These are phyloP conservation scores for Exophiala aquamarina DNA, from an alignment of 2,329 filamentous ascomycete species.

Conservation along the genomic window DNA sequence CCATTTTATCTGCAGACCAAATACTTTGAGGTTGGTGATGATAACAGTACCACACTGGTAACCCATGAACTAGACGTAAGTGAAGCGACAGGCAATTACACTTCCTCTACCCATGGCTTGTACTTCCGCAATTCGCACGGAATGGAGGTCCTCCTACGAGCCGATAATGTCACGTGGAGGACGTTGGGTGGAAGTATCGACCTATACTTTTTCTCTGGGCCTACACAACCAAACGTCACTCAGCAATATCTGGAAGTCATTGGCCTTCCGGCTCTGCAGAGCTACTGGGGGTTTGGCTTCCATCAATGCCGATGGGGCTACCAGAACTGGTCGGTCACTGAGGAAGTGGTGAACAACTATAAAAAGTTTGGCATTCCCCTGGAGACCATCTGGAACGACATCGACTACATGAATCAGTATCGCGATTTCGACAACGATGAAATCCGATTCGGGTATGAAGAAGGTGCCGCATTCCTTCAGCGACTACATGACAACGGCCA, in stretches of 20 bases:
- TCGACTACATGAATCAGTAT: constrained; percentile 60
- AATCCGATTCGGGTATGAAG: constrained; percentile 50
- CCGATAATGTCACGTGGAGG: constrained; percentile 69
- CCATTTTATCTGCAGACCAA: constrained; percentile 78
- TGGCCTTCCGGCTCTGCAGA: constrained; percentile 74
- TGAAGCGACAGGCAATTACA: constrained; percentile 55
- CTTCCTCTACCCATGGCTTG: constrained; percentile 66
- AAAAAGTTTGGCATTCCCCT: constrained; percentile 57
- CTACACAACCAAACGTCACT: constrained; percentile 66
- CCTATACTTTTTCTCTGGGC: constrained; percentile 76
- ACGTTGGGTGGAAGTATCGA: constrained; percentile 75
- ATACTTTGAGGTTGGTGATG: constrained; percentile 61
- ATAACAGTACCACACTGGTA: constrained; percentile 53
- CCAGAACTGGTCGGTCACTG: constrained; percentile 62
- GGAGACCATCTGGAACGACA: constrained; percentile 47
- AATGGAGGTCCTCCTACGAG: constrained; percentile 67
- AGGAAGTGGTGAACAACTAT: constrained; percentile 57
- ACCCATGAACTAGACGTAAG: constrained; percentile 49
- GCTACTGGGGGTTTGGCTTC: constrained; percentile 78
- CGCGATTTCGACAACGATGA: constrained; percentile 60
- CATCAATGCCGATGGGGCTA: constrained; percentile 87
- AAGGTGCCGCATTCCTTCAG: constrained; percentile 52
- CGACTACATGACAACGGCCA: constrained; percentile 55
- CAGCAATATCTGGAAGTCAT: constrained; percentile 70
- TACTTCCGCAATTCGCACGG: constrained; percentile 76